A percentile compares a stretch with the other conserved stretches of the same genome.
phyloP scores from a whole-genome alignment of 345 rosid genomes.

The Populus ilicifolia region DNA sequence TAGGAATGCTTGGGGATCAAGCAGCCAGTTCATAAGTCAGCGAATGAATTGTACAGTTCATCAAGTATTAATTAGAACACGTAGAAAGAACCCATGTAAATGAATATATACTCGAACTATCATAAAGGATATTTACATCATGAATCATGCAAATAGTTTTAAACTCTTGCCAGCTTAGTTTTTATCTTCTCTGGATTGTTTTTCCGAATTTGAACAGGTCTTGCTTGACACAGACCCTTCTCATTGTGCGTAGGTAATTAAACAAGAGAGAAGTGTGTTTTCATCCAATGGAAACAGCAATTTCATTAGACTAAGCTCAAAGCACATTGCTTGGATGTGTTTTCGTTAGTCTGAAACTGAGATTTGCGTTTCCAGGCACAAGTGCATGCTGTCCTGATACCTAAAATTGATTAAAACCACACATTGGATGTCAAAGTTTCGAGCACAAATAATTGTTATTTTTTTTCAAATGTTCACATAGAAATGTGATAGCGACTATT shows the following conservation, averaged over 20 bases:
- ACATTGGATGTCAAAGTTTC: too few relatives aligned
- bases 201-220: not conserved
- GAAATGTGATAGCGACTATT: too few relatives aligned
- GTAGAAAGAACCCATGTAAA: not conserved
- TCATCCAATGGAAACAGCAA: not conserved
- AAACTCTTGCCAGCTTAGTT: not conserved
- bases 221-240: not conserved
- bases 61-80: not conserved
- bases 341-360: too few relatives aligned
- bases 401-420: too few relatives aligned
- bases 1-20: too few relatives aligned
- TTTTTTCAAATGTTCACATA: too few relatives aligned
- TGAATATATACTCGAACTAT: not conserved
- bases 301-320: not conserved
- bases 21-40: not conserved
- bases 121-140: not conserved
- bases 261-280: too few relatives aligned
- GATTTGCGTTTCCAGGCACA: too few relatives aligned
- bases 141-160: not conserved
- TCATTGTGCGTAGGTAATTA: not conserved
- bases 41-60: not conserved
- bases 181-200: not conserved
- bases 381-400: too few relatives aligned
- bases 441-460: too few relatives aligned
- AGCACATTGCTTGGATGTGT: too few relatives aligned